Base-by-base conservation (phyloP, 768 basidiomycete species). In the Suillus occidentalis region DNA sequence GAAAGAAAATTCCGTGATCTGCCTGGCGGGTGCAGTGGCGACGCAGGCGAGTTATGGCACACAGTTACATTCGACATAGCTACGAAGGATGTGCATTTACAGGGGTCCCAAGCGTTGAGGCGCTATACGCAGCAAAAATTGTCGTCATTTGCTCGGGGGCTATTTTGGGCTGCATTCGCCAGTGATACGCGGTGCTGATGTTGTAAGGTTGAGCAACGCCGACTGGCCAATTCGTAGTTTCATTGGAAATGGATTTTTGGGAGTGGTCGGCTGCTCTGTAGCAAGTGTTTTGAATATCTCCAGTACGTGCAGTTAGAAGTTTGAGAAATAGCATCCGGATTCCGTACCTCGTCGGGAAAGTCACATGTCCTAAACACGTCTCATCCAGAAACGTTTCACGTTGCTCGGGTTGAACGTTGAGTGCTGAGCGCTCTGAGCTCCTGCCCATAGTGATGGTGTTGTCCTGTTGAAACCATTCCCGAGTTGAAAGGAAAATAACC, bases 81-180 rank as follows among this genome's bases (percentile, higher is more conserved):
- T 36, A 57, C 40, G 50, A 39, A 34, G 31, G 18, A 4, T 59
- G 25, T 25, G 57, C 14, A 20, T 31, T 10, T 40, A 8, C 8
- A 18, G 16, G 1, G n/a, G 36, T 22, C 3, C 25, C 40, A 3
- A 14, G 22, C 25, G 2, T 63, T 42, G 37, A 42, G 37, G 57
- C 25, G 37, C 62, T 61, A 63, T 63, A 59, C 58, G 57, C 62
- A 63, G 25, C 13, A n/a, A 6, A 39, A 18, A 31, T 12, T 8
- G 12, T 28, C 58, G 10, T 20, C 12, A 42, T 31, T 42, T 59
- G 22, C 4, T 42, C 39, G 37, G 52, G 16, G 6, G 56, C 56
- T 58, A 58, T 58, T 39, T 57, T 14, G 13, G 36, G 2, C 14
- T 57, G 36, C 37, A 22, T 58, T 18, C 4, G 31, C 31, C 31